phyloP scores from a whole-genome alignment of 257 asterid genomes.

The Striga asiatica region DNA sequence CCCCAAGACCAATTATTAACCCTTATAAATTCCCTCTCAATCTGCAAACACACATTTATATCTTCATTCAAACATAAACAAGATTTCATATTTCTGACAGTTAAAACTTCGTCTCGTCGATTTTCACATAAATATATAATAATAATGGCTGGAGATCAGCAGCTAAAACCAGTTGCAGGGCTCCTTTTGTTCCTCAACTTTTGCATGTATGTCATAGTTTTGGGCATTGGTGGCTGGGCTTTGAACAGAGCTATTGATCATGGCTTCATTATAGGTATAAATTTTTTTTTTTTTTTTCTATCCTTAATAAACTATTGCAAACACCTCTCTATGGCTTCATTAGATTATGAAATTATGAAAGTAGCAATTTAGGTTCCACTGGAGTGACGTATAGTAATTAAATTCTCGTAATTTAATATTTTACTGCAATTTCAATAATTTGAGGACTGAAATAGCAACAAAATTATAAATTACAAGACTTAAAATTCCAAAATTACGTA shows the following conservation, averaged over 20 bases:
- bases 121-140: neutral
- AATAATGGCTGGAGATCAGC: conserved; percentile 45
- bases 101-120: neutral
- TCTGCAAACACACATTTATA: neutral
- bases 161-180: conserved; percentile 46
- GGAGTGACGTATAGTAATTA: too few relatives aligned
- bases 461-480: too few relatives aligned
- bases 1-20: conserved; percentile 8
- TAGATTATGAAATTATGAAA: too few relatives aligned
- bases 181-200: conserved; percentile 69
- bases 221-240: conserved; percentile 83
- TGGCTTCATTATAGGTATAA: conserved; percentile 68
- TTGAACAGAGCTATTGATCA: conserved; percentile 63
- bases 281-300: neutral
- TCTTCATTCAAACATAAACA: neutral
- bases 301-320: too few relatives aligned
- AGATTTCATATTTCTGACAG: neutral
- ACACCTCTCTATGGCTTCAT: too few relatives aligned
- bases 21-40: neutral
- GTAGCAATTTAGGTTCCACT: too few relatives aligned
- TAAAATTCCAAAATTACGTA: too few relatives aligned
- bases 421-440: too few relatives aligned
- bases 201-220: conserved; percentile 63
- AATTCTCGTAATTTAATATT: too few relatives aligned
- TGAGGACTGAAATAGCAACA: too few relatives aligned